Percentiles rank a stretch among this genome's conserved stretches.
phyloP scores from a whole-genome alignment of 2,329 filamentous ascomycete genomes.

The Trichoderma koningii region DNA sequence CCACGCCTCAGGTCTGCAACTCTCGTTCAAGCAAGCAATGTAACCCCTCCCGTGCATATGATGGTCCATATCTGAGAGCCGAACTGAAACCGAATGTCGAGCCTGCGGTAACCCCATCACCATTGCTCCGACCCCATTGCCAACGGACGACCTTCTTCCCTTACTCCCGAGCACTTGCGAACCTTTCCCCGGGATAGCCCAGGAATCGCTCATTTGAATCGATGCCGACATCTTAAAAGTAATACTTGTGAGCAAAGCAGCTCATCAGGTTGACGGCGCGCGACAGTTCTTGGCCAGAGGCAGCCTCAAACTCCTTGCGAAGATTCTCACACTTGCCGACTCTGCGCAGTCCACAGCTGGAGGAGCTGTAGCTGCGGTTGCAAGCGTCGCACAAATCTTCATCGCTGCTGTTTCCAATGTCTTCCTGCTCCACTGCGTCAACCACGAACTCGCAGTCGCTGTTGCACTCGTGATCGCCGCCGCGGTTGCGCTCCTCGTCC shows the following conservation, averaged over 20 bases:
- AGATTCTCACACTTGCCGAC: neutral
- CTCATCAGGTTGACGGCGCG: neutral
- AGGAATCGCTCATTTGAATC: neutral
- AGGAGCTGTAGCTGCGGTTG: neutral
- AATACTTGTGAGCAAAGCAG: neutral
- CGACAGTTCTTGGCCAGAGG: neutral
- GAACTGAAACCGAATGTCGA: no score
- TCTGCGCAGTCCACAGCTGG: neutral
- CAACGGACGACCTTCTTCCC: no score
- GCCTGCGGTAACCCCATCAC: no score
- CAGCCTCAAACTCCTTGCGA: neutral
- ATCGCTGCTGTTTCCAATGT: neutral
- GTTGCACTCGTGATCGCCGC: no score
- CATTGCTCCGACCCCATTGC: no score
- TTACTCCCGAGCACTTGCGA: no score
- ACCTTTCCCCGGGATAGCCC: neutral
- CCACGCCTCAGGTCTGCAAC: no score
- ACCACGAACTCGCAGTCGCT: neutral
- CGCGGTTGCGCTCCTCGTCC: no score
- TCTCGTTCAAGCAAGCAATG: no score
- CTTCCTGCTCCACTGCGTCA: neutral
- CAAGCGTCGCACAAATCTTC: neutral
- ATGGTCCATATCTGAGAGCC: no score
- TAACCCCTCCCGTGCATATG: no score
- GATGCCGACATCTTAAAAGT: neutral